Evolutionary conservation across 1,284 basidiomycete genomes (phyloP).

Genomic region (Austropuccinia psidii): DNA sequence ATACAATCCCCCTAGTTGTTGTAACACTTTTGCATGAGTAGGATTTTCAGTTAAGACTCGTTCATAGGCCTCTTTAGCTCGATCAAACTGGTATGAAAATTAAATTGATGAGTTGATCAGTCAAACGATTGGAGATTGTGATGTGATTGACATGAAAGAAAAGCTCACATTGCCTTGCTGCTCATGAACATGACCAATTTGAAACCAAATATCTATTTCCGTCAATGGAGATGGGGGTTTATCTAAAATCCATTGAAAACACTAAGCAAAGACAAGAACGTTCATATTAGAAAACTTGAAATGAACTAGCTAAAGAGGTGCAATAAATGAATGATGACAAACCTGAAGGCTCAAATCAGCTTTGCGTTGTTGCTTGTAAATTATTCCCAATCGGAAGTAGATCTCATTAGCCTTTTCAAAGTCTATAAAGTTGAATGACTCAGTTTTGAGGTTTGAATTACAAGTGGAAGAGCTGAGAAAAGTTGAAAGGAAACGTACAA

Average conservation of each 20-base stretch:
- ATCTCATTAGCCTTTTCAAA: slow-evolving; percentile 99
- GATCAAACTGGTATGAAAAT: slow-evolving; percentile 58
- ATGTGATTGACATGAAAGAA: too few relatives aligned
- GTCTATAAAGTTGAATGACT: slow-evolving; percentile 53
- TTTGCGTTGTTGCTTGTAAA: slow-evolving; percentile 98
- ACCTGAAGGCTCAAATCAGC: slow-evolving; percentile 69
- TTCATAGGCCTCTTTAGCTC: slow-evolving; percentile 92
- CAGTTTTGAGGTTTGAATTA: too few relatives aligned
- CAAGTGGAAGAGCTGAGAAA: background rate
- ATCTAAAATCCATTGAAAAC: slow-evolving; percentile 91
- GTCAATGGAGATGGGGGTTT: slow-evolving; percentile 92
- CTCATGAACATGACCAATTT: slow-evolving; percentile 97
- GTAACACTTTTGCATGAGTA: slow-evolving; percentile 89
- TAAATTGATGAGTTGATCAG: slow-evolving; percentile 19
- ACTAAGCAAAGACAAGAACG: too few relatives aligned
- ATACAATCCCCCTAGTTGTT: slow-evolving; percentile 96
- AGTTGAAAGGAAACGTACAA: slow-evolving; percentile 53
- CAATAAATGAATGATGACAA: slow-evolving; percentile 41
- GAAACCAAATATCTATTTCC: slow-evolving; percentile 98
- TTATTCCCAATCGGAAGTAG: slow-evolving; percentile 94
- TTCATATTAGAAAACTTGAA: slow-evolving; percentile 30
- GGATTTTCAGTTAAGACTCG: slow-evolving; percentile 91
- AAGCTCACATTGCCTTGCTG: slow-evolving; percentile 80
- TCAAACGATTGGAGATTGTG: background rate
- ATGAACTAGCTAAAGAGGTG: background rate